A percentile compares a stretch with the other conserved stretches of the same genome.
These are phyloP conservation scores for Moesziomyces sp. DNA, from an alignment of 1,284 basidiomycete species.

Conservation along the genomic window DNA sequence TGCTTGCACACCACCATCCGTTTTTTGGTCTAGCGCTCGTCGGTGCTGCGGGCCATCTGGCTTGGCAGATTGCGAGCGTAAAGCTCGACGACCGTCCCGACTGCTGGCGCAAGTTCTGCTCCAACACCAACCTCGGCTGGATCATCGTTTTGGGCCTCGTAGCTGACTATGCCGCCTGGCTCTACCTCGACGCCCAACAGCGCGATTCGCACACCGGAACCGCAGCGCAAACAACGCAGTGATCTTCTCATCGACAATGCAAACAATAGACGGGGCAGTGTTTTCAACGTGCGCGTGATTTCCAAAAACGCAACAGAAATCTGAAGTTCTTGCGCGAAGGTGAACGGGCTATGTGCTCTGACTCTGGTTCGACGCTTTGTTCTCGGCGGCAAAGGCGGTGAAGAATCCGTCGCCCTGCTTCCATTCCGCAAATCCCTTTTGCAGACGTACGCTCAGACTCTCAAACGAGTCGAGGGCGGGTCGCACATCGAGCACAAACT, in stretches of 20 bases:
- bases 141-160: conserved; percentile 87
- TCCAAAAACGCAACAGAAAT: neutral
- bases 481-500: conserved; percentile 60
- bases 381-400: conserved; percentile 28
- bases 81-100: conserved; percentile 82
- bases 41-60: conserved; percentile 81
- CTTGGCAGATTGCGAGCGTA: conserved; percentile 76
- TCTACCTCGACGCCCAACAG: conserved; percentile 21
- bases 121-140: conserved; percentile 88
- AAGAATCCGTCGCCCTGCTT: conserved; percentile 50
- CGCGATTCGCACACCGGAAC: neutral
- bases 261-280: neutral
- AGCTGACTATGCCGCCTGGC: conserved; percentile 75
- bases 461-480: conserved; percentile 60
- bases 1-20: conserved; percentile 69
- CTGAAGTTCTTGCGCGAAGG: neutral
- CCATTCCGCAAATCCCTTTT: conserved; percentile 58
- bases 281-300: no score
- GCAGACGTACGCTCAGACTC: conserved; percentile 41
- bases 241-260: neutral
- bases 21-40: conserved; percentile 82
- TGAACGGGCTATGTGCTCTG: neutral
- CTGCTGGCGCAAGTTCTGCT: conserved; percentile 90
- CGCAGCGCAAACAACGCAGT: neutral
- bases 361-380: conserved; percentile 9